phyloP scores from a whole-genome alignment of 2,329 filamentous ascomycete species.

The Ceratocystis albifundus region DNA sequence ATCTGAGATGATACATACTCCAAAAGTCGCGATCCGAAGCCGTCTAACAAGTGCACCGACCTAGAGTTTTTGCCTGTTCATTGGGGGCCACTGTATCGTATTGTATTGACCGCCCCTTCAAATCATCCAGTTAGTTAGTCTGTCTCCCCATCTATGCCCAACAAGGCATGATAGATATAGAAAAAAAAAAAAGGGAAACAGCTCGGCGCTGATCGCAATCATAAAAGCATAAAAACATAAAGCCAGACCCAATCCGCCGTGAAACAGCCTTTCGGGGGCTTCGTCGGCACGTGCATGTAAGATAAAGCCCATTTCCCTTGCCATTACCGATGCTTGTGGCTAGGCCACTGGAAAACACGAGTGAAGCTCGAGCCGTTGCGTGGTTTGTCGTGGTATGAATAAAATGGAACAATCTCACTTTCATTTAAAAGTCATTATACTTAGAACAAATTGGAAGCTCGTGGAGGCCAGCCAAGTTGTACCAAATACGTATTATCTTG shows the following conservation, averaged over 20 bases:
- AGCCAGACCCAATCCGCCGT: not conserved
- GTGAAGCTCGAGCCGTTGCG: constrained; percentile 7
- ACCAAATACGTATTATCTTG: not conserved
- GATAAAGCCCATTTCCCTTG: not conserved
- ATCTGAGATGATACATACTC: not conserved
- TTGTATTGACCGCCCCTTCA: too few species aligned
- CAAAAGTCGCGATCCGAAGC: not conserved
- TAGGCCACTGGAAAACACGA: not conserved
- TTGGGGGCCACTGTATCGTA: not conserved
- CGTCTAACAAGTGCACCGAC: not conserved
- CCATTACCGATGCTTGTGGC: not conserved
- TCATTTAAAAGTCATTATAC: not conserved
- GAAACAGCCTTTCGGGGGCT: not conserved
- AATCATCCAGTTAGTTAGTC: not conserved
- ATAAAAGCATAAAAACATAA: not conserved
- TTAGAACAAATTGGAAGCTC: not conserved
- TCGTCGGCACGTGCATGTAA: constrained; percentile 4
- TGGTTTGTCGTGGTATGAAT: not conserved
- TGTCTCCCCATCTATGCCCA: not conserved
- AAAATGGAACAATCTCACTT: constrained; percentile 2
- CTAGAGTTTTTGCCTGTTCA: not conserved
- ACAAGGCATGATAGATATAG: too few species aligned
- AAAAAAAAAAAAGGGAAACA: not conserved
- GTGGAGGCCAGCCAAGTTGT: not conserved
- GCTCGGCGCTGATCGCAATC: not conserved